These are phyloP conservation scores for Effrenium voratum DNA, from an alignment of 73 alveolate species.

Conservation along the genomic window DNA sequence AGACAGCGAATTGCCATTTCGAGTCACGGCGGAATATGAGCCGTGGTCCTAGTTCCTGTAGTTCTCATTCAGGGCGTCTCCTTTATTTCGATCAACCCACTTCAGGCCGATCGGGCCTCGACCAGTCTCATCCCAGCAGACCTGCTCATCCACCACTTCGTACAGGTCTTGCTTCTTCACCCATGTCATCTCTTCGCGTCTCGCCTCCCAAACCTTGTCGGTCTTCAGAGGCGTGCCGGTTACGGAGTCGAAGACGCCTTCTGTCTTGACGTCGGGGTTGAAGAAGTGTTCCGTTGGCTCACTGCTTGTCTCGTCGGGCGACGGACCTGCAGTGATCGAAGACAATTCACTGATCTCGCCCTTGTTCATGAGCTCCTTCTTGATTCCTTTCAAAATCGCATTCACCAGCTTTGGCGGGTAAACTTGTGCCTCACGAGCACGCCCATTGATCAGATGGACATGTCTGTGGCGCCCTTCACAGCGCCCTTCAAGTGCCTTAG, in stretches of 20 bases:
- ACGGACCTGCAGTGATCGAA: constrained; percentile 5
- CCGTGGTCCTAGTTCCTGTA: no score
- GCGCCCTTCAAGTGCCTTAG: background rate
- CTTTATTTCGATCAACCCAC: constrained; percentile 32
- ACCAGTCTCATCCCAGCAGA: background rate
- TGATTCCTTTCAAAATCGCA: background rate
- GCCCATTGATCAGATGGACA: constrained; percentile 1
- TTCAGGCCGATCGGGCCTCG: background rate
- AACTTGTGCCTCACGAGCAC: background rate
- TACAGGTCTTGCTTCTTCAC: background rate
- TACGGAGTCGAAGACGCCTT: background rate
- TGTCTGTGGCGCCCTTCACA: background rate
- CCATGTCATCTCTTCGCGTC: background rate
- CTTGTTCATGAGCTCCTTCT: background rate
- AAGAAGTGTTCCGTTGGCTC: background rate
- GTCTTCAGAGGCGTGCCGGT: background rate
- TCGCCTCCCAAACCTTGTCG: background rate
- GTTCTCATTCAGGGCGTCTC: background rate
- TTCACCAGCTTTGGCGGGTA: constrained; percentile 20
- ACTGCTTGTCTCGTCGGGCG: background rate
- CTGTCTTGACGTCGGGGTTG: background rate
- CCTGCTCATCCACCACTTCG: background rate
- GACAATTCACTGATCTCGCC: background rate
- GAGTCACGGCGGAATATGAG: no score
- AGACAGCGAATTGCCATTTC: no score